phyloP scores from a whole-genome alignment of 352 stramenopile species.

The Phytopythium oedochilum region DNA sequence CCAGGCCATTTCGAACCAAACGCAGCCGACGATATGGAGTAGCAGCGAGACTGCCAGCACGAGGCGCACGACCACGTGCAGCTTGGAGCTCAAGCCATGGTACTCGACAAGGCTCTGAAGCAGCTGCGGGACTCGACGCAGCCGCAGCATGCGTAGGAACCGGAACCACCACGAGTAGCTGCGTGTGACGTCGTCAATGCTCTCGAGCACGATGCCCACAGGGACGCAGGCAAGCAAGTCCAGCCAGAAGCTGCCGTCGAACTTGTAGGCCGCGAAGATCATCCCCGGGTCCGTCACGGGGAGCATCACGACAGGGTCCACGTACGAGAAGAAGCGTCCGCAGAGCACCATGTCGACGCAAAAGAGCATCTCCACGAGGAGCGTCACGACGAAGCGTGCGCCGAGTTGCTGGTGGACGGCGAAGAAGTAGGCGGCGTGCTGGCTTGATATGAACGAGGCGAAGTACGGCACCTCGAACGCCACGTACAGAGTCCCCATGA shows the following conservation, averaged over 20 bases:
- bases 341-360: conserved; percentile 38
- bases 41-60: conserved; percentile 45
- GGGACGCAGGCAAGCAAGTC: conserved; percentile 50
- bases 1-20: conserved; percentile 70
- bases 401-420: conserved; percentile 23
- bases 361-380: conserved; percentile 54
- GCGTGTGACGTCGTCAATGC: conserved; percentile 11
- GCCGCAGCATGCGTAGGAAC: conserved; percentile 36
- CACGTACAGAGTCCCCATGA: conserved; percentile 43
- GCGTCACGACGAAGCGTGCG: conserved; percentile 22
- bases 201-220: conserved; percentile 40
- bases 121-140: conserved; percentile 35
- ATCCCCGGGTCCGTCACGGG: conserved; percentile 42
- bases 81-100: conserved; percentile 57
- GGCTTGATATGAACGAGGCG: conserved; percentile 53
- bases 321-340: conserved; percentile 42
- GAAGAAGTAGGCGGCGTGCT: conserved; percentile 45
- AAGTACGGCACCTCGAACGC: conserved; percentile 73
- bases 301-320: conserved; percentile 60
- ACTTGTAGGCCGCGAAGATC: conserved; percentile 59
- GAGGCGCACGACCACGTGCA: conserved; percentile 39
- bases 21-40: conserved; percentile 57
- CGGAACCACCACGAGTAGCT: conserved; percentile 38
- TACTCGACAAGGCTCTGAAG: conserved; percentile 52
- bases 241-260: conserved; percentile 40